Percentiles rank a stretch among this genome's conserved stretches.
Conservation (phyloP, 2,329 filamentous ascomycete genomes). For the Zopfia rhizophila region DNA sequence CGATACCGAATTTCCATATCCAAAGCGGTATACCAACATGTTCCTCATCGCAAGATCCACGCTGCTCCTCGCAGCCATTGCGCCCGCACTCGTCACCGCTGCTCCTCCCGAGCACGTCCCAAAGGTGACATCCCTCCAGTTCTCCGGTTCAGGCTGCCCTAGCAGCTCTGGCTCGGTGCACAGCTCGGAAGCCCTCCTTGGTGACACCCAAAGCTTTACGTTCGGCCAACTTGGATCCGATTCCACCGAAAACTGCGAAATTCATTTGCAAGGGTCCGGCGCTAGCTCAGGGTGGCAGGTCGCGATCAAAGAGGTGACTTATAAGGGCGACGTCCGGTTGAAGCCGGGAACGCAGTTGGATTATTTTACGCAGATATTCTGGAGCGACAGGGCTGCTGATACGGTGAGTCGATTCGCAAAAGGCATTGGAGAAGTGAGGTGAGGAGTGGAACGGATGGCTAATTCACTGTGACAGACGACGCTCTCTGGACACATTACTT, state of each 20-base stretch:
- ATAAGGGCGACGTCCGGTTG: slow-evolving; percentile 35
- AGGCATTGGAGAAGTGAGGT: not conserved
- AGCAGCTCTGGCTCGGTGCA: slow-evolving; percentile 37
- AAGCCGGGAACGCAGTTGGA: slow-evolving; percentile 35
- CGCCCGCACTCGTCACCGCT: slow-evolving; percentile 21
- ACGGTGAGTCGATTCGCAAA: slow-evolving; percentile 39
- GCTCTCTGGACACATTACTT: slow-evolving; percentile 31
- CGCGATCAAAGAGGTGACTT: slow-evolving; percentile 36
- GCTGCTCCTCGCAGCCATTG: slow-evolving; percentile 25
- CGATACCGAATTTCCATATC: not conserved
- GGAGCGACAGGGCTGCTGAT: slow-evolving; percentile 41
- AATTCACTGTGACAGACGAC: slow-evolving; percentile 23
- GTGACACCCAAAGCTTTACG: slow-evolving; percentile 34
- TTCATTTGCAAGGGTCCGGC: slow-evolving; percentile 39
- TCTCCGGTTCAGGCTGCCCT: slow-evolving; percentile 42
- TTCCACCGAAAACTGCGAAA: slow-evolving; percentile 40
- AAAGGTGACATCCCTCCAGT: slow-evolving; percentile 35
- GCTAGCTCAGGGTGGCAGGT: slow-evolving; percentile 42
- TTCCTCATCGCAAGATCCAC: slow-evolving; percentile 22
- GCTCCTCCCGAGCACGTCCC: slow-evolving; percentile 35
- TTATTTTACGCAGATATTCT: slow-evolving; percentile 38
- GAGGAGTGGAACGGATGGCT: slow-evolving; percentile 2
- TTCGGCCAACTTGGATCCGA: slow-evolving; percentile 38
- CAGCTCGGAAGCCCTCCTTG: slow-evolving; percentile 23
- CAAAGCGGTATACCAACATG: not conserved